phyloP scores from a whole-genome alignment of 2,329 filamentous ascomycete genomes.

The Tolypocladium inflatum region DNA sequence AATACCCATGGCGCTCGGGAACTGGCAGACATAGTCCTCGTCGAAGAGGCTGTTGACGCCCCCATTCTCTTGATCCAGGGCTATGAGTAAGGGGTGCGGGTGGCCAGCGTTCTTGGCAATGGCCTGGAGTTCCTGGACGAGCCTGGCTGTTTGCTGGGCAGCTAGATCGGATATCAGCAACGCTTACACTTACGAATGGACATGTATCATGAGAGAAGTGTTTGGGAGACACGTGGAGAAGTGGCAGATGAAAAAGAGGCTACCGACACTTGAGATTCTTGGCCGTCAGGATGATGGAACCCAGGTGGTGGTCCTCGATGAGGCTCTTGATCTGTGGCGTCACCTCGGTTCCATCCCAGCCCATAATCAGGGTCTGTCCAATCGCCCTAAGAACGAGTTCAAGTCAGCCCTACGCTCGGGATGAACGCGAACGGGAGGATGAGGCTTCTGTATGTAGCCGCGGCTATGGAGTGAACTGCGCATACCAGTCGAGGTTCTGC shows the following conservation, averaged over 20 bases:
- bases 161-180: slow-evolving; percentile 44
- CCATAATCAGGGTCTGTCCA: slow-evolving; percentile 73
- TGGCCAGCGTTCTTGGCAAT: slow-evolving; percentile 88
- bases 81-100: slow-evolving; percentile 79
- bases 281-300: slow-evolving; percentile 74
- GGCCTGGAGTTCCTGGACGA: slow-evolving; percentile 86
- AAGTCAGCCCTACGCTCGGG: slow-evolving; percentile 6
- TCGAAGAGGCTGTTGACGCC: slow-evolving; percentile 96
- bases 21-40: slow-evolving; percentile 91
- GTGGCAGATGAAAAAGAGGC: slow-evolving; percentile 2
- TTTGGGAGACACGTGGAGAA: neutral
- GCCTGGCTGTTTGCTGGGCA: slow-evolving; percentile 76
- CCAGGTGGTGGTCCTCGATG: slow-evolving; percentile 78
- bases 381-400: slow-evolving; percentile 44
- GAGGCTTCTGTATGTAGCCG: neutral
- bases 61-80: slow-evolving; percentile 94
- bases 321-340: slow-evolving; percentile 73
- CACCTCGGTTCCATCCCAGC: slow-evolving; percentile 76
- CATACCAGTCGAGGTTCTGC: slow-evolving; percentile 69
- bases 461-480: slow-evolving; percentile 8
- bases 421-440: slow-evolving; percentile 4
- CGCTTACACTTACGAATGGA: neutral
- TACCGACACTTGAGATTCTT: slow-evolving; percentile 74
- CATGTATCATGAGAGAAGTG: neutral
- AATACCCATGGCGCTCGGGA: slow-evolving; percentile 92